Evolutionary conservation across 768 basidiomycete genomes (phyloP), one percentile per base, ranked within the genome.

Genomic region (Panellus pusillus): DNA sequence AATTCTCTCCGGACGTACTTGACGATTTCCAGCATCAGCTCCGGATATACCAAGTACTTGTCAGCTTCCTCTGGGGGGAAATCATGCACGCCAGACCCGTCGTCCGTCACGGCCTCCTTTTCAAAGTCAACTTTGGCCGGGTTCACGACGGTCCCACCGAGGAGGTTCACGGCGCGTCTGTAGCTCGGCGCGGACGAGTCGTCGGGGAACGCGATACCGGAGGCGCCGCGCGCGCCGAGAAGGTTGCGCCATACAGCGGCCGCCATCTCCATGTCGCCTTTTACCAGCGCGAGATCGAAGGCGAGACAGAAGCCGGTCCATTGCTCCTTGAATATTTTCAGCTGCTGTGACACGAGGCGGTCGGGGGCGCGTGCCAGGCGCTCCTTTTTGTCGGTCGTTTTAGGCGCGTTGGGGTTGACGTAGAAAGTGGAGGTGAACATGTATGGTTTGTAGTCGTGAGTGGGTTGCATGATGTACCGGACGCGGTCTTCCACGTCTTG

Each of bases 251-350:
- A 98, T 0, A 97, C 72, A 1, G 91, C 89, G 13, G 76, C 87
- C 0, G 95, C 92, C 70, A 98, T 76, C 58, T 94, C 90, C 55
- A 81, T 76, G 66, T 98, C 95, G 19, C 85, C 83, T 42, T 75
- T 78, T 5, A 86, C 79, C 29, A 95, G 77, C 1, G 82, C 89
- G 13, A 94, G 71, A 67, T 97, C 93, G 62, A 93, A 79, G 2
- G 87, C 79, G 60, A 94, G 75, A 15, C 83, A 82, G 60, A 93
- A 74, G 1, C 95, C 95, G 6, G 84, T 80, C 89, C 90, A 94
- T 66, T 96, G 93, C 67, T 96, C 91, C 58, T 87, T 87, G 75
- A 95, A 84, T 47, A 91, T 88, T 67, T 89, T 89, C 91, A 98
- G 88, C 69, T 96, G 93, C 41, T 84, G 82, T 41, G 83, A 83